Evolutionary conservation across 306 rosid genomes (phyloP), one percentile per base, ranked within the genome.

Genomic region (Nissolia schottii): DNA sequence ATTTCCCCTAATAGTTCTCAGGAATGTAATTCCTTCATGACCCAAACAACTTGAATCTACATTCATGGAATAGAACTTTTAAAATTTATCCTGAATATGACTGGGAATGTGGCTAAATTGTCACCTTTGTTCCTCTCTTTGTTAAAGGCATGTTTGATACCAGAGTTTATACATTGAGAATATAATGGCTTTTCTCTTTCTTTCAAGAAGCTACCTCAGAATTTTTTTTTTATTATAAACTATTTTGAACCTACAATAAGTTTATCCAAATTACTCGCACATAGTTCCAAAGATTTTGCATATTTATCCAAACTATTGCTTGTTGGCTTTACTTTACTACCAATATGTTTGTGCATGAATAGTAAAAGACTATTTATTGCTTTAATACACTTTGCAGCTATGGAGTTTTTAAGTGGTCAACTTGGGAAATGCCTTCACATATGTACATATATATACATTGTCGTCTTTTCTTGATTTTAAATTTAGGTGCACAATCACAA

Each of bases 241-340:
- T n/a, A n/a, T n/a, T n/a, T n/a, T n/a, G n/a, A n/a, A n/a, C n/a
- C n/a, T n/a, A n/a, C n/a, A n/a, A n/a, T n/a, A n/a, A n/a, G n/a
- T n/a, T n/a, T n/a, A n/a, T n/a, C n/a, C n/a, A n/a, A n/a, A n/a
- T n/a, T n/a, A n/a, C n/a, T n/a, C n/a, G n/a, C n/a, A n/a, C n/a
- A n/a, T n/a, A n/a, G n/a, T n/a, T n/a, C n/a, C n/a, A n/a, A n/a
- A n/a, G n/a, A n/a, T 82, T 78, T 20, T 53, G 51, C 71, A 76
- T 35, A 57, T 70, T 78, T 56, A 15, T 23, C n/a, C n/a, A n/a
- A n/a, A n/a, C 45, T 35, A 69, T 81, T 76, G 78, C 64, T 70
- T 57, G 35, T 27, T 61, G 41, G 56, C 77, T 58, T n/a, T n/a
- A n/a, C n/a, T n/a, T n/a, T 58, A 48, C 38, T 14, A 19, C 60